Base-by-base conservation (phyloP, 805 yeast species). In the Metschnikowia henanensis region DNA sequence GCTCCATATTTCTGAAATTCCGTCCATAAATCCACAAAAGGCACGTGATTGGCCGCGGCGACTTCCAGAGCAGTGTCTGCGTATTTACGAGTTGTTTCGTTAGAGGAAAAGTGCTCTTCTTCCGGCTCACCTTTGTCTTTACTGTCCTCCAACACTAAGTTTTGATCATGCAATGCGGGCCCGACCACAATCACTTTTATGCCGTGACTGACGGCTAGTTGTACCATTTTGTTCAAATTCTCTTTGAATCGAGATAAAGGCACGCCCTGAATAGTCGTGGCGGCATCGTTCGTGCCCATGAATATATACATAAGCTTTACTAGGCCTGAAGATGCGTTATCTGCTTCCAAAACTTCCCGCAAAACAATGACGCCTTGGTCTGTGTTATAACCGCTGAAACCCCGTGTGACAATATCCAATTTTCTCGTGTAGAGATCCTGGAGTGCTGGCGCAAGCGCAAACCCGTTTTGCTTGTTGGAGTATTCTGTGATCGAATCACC, bases 201-300 rank as follows among this genome's bases (percentile, higher is more conserved):
- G 2, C 67, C 72, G 41, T 74, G 60, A 1, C 56, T 58, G 18
- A 57, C 50, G 23, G 77, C 70, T 46, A 70, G 49, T 6, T 65
- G 51, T 13, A 80, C 66, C 54, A 87, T 50, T 9, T 47, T 41
- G 21, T 51, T 55, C 48, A 76, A 65, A 55, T 89, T 89, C n/a
- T 59, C 62, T 17, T 61, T 45, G 57, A 64, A 87, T 43, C 73
- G 65, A 0, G 62, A 74, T 3, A 83, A 16, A 1, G 79, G 76
- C 9, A 87, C 87, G 18, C 65, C 64, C 48, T 68, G 74, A 37
- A 58, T 45, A 7, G 51, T 50, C 32, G 47, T 52, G 4, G 58
- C 49, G 2, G 70, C 65, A 60, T 90, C 97, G 57, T 90, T 90
- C 12, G 96, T 77, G 4, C 97, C 97, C 54, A 87, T 80, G 58